Evolutionary conservation across 768 basidiomycete genomes (phyloP), one percentile per base, ranked within the genome.

Genomic region (Termitomyces eurrhizus): DNA sequence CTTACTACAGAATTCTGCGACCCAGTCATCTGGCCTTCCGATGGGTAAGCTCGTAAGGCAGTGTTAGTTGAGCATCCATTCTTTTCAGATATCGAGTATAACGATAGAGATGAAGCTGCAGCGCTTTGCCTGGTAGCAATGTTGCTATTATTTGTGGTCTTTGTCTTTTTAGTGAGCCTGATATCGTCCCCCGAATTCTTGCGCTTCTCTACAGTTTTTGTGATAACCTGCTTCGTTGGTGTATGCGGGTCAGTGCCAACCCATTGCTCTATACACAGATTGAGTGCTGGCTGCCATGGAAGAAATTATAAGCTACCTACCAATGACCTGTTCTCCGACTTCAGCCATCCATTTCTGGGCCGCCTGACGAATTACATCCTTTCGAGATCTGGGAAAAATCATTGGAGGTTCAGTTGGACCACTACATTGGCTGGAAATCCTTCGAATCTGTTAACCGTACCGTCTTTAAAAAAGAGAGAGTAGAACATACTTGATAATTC

Each of bases 331-430:
- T 8, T 3, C 45, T 7, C 26, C 58, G 7, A n/a, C 41, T 53
- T 52, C 33, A 11, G 18, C 13, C 36, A 59, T 59, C 59, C 59
- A 59, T 36, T 59, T 29, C 37, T 54, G 51, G 9, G 45, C 59
- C 9, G 59, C 52, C 2, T 26, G 29, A 45, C 59, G 59, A 13
- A 59, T n/a, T 12, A 49, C 41, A 1, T 37, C 35, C 3, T 52
- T 9, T 48, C 54, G 26, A 1, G 51, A 59, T 21, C 44, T 46
- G 2, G 59, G 52, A 32, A 59, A 36, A 18, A 49, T 49, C 44
- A 59, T 54, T 3, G 26, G 51, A 11, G 51, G 9, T 2, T 59
- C 59, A 3, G 24, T 26, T 7, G 45, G n/a, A 29, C 33, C 51
- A 7, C 37, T 8, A 14, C 37, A 52, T 12, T 36, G 29, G 21